Percentiles rank a stretch among this genome's conserved stretches.
Conservation (phyloP, 768 basidiomycete genomes). For the Boletus vermiculosoides region DNA sequence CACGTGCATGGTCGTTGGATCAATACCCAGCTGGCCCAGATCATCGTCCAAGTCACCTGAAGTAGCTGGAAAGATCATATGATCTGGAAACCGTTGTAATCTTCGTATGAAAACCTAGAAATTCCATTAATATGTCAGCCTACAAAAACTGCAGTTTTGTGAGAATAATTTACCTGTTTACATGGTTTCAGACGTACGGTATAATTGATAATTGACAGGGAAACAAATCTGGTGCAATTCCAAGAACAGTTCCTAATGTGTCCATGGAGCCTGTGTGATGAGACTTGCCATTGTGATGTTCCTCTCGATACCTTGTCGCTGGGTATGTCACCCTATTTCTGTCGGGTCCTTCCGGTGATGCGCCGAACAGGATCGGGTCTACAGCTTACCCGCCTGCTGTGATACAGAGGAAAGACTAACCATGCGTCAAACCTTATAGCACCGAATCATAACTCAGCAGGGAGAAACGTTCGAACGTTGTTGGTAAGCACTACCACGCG, state of each 20-base stretch:
- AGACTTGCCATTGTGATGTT: background rate
- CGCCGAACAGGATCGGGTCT: no score
- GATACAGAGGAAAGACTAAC: background rate
- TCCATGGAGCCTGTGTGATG: constrained; percentile 10
- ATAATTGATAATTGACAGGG: constrained; percentile 53
- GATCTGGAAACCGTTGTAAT: constrained; percentile 17
- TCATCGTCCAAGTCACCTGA: background rate
- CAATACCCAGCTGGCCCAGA: background rate
- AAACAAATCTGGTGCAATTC: constrained; percentile 42
- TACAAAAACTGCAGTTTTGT: background rate
- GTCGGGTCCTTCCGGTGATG: no score
- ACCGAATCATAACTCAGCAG: no score
- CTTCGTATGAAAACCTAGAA: constrained; percentile 23
- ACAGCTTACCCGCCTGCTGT: no score
- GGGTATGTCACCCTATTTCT: no score
- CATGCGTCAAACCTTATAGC: background rate
- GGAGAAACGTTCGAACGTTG: background rate
- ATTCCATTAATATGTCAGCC: background rate
- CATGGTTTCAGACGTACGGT: constrained; percentile 49
- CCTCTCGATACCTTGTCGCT: no score
- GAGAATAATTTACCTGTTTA: constrained; percentile 35
- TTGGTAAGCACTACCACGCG: background rate
- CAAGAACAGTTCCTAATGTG: constrained; percentile 38
- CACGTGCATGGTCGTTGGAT: no score
- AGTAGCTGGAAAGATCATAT: constrained; percentile 8